phyloP scores from a whole-genome alignment of 176 grass and related monocot genomes.

The Otatea glauca region DNA sequence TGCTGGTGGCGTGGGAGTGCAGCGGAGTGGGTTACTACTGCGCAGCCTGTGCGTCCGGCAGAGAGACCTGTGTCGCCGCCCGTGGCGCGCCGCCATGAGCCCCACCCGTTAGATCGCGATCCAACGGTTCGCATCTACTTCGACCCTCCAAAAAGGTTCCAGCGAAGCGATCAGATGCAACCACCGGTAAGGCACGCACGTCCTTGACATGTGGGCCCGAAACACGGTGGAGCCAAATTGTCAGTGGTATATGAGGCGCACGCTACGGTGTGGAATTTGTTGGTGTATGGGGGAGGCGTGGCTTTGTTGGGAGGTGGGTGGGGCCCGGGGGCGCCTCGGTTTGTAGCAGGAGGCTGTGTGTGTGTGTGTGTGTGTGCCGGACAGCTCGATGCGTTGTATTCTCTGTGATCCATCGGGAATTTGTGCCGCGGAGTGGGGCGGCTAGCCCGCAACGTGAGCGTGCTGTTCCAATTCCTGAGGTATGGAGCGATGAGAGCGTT shows the following conservation, averaged over 20 bases:
- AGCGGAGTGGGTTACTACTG: neutral
- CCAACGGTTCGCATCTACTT: neutral
- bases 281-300: neutral
- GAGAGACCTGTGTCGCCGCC: slow-evolving; percentile 22
- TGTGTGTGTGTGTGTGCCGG: neutral
- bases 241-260: neutral
- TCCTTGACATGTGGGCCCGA: neutral
- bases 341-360: neutral
- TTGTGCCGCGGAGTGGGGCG: neutral
- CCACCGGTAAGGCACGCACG: rapidly evolving
- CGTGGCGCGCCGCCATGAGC: neutral
- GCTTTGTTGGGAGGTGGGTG: neutral
- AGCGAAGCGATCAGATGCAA: too few relatives aligned
- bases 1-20: neutral
- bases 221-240: rapidly evolving
- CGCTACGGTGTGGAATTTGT: neutral
- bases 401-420: slow-evolving; percentile 11
- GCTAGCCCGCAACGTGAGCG: slow-evolving; percentile 39
- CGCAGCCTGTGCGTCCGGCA: neutral
- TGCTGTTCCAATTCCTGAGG: slow-evolving; percentile 1
- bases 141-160: too few relatives aligned
- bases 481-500: neutral
- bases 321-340: slow-evolving; percentile 16
- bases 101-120: slow-evolving; percentile 20
- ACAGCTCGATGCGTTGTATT: slow-evolving; percentile 47